Conservation (phyloP, 768 basidiomycete genomes). For the Boletus patriciae region DNA sequence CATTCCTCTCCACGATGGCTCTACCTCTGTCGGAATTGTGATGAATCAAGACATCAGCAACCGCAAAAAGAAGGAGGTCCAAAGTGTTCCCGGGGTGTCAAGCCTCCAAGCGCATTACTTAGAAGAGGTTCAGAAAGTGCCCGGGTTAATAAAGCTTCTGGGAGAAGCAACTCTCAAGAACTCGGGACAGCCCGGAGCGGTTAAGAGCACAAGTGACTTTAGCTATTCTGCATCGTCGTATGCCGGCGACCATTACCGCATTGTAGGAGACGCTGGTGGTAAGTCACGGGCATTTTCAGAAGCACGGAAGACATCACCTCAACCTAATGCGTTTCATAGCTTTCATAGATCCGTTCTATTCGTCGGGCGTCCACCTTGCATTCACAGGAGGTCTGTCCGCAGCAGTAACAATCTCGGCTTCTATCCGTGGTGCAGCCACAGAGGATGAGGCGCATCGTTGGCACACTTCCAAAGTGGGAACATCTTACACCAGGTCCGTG, state of each 20-base stretch:
- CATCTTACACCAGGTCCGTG: slow-evolving; percentile 8
- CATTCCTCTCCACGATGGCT: slow-evolving; percentile 51
- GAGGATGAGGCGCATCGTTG: slow-evolving; percentile 10
- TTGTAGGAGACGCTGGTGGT: slow-evolving; percentile 52
- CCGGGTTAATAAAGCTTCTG: no score
- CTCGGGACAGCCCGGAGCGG: neutral
- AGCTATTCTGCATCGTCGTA: slow-evolving; percentile 59
- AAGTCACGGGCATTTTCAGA: no score
- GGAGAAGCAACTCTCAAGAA: no score
- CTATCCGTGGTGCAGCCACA: slow-evolving; percentile 8
- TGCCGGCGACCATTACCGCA: slow-evolving; percentile 51
- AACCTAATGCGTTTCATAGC: neutral
- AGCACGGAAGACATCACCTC: no score
- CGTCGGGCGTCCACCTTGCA: slow-evolving; percentile 12
- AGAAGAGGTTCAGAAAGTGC: slow-evolving; percentile 5
- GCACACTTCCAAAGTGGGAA: slow-evolving; percentile 13
- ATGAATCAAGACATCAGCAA: slow-evolving; percentile 40
- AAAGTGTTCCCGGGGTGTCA: no score
- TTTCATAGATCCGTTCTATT: slow-evolving; percentile 17
- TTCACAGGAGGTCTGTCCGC: slow-evolving; percentile 11
- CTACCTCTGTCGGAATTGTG: slow-evolving; percentile 54
- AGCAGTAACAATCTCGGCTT: slow-evolving; percentile 11
- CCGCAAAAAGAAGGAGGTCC: slow-evolving; percentile 20
- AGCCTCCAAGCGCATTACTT: slow-evolving; percentile 7
- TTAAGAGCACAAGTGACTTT: slow-evolving; percentile 50